Conservation (phyloP, 176 grass and related monocot species). For the Cenchrus fungigraminus region DNA sequence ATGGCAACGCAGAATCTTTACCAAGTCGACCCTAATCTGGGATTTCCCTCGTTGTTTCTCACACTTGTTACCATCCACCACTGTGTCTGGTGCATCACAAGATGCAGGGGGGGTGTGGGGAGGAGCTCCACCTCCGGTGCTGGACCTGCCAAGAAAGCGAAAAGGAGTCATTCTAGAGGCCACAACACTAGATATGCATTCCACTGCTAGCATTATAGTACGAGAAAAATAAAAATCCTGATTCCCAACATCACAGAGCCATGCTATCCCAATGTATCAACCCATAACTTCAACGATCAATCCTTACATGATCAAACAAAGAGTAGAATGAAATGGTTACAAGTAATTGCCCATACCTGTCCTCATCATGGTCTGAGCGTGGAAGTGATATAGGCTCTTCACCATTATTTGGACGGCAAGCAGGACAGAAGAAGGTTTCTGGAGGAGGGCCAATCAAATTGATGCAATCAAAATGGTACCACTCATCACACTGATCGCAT, state of each 20-base stretch:
- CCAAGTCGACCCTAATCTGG: conserved; percentile 57
- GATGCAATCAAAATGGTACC: conserved; percentile 98
- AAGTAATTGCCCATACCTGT: conserved; percentile 46
- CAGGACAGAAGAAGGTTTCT: conserved; percentile 75
- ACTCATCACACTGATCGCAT: conserved; percentile 92
- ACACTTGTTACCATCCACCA: conserved; percentile 29
- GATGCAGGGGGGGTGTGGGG: conserved; percentile 51
- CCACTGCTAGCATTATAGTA: background rate
- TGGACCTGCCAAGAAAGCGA: conserved; percentile 54
- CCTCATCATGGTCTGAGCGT: conserved; percentile 27
- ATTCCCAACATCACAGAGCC: background rate
- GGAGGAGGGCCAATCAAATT: conserved; percentile 60
- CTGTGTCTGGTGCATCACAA: conserved; percentile 42
- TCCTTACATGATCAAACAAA: background rate
- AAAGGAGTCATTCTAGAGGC: background rate
- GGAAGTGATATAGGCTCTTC: conserved; percentile 54
- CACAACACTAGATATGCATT: background rate
- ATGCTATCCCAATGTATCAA: background rate
- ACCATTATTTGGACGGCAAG: conserved; percentile 65
- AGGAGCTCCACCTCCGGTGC: conserved; percentile 31
- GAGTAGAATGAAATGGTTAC: background rate
- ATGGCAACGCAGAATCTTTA: conserved; percentile 56
- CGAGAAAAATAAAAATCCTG: background rate
- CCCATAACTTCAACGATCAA: background rate
- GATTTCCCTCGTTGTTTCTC: conserved; percentile 29